These are phyloP conservation scores for Pyrenophora tritici-repentis DNA, from an alignment of 2,329 filamentous ascomycete genomes.

Conservation along the genomic window DNA sequence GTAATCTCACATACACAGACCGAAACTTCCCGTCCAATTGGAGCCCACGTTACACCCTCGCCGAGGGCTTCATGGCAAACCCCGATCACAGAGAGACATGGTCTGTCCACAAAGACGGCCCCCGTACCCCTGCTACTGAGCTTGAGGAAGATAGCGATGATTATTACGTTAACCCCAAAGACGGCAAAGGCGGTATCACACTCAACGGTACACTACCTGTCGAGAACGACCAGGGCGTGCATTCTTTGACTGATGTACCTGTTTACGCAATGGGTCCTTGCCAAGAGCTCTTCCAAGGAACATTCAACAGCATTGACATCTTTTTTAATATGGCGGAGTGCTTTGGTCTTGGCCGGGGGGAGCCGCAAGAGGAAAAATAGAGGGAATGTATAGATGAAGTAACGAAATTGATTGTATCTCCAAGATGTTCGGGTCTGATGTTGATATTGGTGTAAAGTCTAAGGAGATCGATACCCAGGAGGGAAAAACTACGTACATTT, in stretches of 20 bases:
- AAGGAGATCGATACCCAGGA: too few species aligned
- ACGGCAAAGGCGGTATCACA: slow-evolving; percentile 69
- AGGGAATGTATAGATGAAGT: neutral
- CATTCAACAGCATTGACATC: slow-evolving; percentile 72
- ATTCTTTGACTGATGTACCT: slow-evolving; percentile 48
- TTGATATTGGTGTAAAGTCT: too few species aligned
- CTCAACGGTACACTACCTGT: slow-evolving; percentile 76
- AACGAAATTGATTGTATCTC: too few species aligned
- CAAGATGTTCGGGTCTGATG: too few species aligned
- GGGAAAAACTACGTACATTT: too few species aligned
- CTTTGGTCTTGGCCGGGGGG: slow-evolving; percentile 53
- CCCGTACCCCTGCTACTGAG: slow-evolving; percentile 65
- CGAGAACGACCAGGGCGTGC: slow-evolving; percentile 61
- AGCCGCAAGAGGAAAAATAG: neutral
- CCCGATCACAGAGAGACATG: slow-evolving; percentile 81
- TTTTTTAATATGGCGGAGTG: slow-evolving; percentile 76
- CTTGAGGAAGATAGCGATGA: slow-evolving; percentile 56
- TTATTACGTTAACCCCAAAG: slow-evolving; percentile 70
- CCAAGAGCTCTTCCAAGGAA: slow-evolving; percentile 73
- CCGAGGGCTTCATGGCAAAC: slow-evolving; percentile 70
- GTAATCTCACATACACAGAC: slow-evolving; percentile 66
- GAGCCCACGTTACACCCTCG: slow-evolving; percentile 82
- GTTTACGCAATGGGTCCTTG: slow-evolving; percentile 81
- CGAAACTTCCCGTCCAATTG: slow-evolving; percentile 78
- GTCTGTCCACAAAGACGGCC: slow-evolving; percentile 68